Evolutionary conservation across 2,329 filamentous ascomycete genomes (phyloP).

Genomic region (Nigrospora osmanthi): DNA sequence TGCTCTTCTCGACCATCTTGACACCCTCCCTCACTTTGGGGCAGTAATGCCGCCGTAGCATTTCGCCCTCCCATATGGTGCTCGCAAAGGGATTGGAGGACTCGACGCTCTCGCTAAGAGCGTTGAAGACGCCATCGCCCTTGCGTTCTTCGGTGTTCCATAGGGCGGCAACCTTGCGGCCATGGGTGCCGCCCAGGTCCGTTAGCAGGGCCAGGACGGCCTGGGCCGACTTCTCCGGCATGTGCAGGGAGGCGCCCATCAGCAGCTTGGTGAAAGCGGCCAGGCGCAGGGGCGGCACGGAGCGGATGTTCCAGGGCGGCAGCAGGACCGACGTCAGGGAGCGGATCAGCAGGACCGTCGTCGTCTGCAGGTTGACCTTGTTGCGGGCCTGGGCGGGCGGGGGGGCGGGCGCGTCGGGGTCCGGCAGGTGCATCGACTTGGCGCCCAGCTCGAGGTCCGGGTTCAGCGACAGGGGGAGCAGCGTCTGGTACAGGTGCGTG

Average conservation of each 20-base stretch:
- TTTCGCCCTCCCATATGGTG: conserved; percentile 89
- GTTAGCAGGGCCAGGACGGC: conserved; percentile 72
- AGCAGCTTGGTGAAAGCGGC: conserved; percentile 92
- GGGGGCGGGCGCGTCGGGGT: conserved; percentile 46
- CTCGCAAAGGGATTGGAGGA: conserved; percentile 83
- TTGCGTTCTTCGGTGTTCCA: conserved; percentile 94
- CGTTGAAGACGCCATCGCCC: conserved; percentile 81
- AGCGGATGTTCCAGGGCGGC: conserved; percentile 63
- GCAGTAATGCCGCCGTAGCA: conserved; percentile 78
- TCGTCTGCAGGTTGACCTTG: conserved; percentile 91
- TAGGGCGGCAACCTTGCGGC: conserved; percentile 71
- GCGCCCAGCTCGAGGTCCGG: conserved; percentile 77
- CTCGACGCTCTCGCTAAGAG: conserved; percentile 66
- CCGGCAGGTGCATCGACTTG: conserved; percentile 60
- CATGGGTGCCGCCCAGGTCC: conserved; percentile 74
- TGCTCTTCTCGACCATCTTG: conserved; percentile 59
- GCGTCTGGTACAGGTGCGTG: conserved; percentile 81
- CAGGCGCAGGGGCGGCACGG: conserved; percentile 74
- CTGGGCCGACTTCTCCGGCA: conserved; percentile 82
- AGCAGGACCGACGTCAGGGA: conserved; percentile 77
- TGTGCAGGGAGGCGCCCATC: conserved; percentile 70
- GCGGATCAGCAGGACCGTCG: conserved; percentile 82
- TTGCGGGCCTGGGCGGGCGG: conserved; percentile 36
- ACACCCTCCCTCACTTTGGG: conserved; percentile 76
- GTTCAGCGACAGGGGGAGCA: conserved; percentile 72